Base-by-base conservation (phyloP, 768 basidiomycete species). In the Trametes cinnabarina region DNA sequence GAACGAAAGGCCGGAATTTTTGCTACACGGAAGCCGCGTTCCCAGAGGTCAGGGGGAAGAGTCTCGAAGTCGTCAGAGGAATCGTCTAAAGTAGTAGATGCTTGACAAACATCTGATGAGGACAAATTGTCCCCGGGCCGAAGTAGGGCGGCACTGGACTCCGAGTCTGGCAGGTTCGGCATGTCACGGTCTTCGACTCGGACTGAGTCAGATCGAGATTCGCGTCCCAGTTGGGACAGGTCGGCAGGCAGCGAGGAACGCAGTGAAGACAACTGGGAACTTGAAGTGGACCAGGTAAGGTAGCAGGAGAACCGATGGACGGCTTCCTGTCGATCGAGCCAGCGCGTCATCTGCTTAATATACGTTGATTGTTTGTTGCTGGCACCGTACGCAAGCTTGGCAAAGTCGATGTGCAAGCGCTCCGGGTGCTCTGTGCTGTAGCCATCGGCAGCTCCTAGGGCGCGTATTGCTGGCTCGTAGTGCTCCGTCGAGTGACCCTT, bases 361-460 rank as follows among this genome's bases (percentile, higher is more conserved):
- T 66, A 68, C 22, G 69, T 37, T n/a, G 40, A 56, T 26, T 61
- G 58, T 20, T 60, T 55, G 58, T 71, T 73, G 5, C 58, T 63
- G 3, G 67, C 65, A 2, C 64, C 40, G 57, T 71, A 73, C 1
- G 51, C 65, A 3, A 62, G 37, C 58, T 81, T 80, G 2, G 76
- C 73, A 42, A 68, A 72, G 62, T 79, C 71, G 47, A 79, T 79
- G 51, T 80, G 80, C 0, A 80, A 67, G 0, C 71, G 70, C 62
- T 71, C 61, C 56, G 68, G 26, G 49, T 65, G 37, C 55, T 74
- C 72, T 0, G 71, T 73, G 52, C 58, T 70, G 60, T 55, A 68
- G 1, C 60, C 58, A 51, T 70, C 68, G 0, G 63, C 61, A 19
- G 56, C 58, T 4, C 71, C 71, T 1, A 63, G 40, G 0, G 23